Conservation (phyloP, 208 protist genomes). For the Crithidia fasciculata region DNA sequence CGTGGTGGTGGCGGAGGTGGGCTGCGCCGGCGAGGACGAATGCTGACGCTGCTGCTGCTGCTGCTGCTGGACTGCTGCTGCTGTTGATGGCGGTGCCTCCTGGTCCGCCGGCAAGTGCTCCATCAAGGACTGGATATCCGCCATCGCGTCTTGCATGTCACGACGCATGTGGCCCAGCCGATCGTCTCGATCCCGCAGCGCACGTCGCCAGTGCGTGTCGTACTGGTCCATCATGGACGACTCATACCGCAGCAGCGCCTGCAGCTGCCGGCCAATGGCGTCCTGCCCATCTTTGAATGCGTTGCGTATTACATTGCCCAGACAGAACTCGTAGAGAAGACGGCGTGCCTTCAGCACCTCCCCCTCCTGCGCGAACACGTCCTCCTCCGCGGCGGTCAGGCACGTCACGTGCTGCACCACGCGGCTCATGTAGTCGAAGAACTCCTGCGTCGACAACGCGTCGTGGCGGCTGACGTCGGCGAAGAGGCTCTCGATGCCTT, state of each 20-base stretch:
- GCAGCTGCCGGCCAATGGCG: conserved; percentile 40
- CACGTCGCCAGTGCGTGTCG: conserved; percentile 68
- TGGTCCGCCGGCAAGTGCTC: conserved; percentile 23
- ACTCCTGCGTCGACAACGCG: conserved; percentile 45
- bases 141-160: conserved; percentile 73
- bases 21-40: neutral
- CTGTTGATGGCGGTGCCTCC: neutral
- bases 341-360: conserved; percentile 79
- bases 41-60: neutral
- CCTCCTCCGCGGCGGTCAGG: conserved; percentile 57
- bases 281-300: conserved; percentile 42
- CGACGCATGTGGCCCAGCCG: conserved; percentile 54
- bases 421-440: conserved; percentile 65
- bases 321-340: conserved; percentile 81
- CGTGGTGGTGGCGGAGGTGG: conserved; percentile 10
- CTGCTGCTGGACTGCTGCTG: neutral
- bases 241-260: conserved; percentile 46
- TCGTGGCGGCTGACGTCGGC: conserved; percentile 36
- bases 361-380: conserved; percentile 56
- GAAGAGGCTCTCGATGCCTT: conserved; percentile 48
- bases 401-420: conserved; percentile 71
- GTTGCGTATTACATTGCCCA: conserved; percentile 48
- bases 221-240: conserved; percentile 62
- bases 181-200: conserved; percentile 54
- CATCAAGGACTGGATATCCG: conserved; percentile 75